These are phyloP conservation scores for Murraya koenigii DNA, from an alignment of 345 rosid genomes.

Conservation along the genomic window DNA sequence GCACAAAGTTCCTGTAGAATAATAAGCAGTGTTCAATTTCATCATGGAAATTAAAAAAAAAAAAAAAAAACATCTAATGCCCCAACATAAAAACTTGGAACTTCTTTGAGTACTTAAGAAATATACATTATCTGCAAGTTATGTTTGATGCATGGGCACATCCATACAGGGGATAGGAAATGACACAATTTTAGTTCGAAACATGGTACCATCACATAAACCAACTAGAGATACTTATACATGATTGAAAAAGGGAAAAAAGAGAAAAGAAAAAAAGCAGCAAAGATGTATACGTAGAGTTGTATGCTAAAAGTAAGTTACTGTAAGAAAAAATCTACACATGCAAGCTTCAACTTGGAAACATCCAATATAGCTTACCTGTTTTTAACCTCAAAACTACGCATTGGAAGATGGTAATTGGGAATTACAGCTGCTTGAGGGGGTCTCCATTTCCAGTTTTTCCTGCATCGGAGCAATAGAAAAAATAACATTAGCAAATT, in stretches of 20 bases:
- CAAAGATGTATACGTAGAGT: neutral
- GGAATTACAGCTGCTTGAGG: conserved; percentile 67
- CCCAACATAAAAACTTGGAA: neutral
- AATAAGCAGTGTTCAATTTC: too few species aligned
- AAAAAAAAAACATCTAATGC: neutral
- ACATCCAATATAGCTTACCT: conserved; percentile 32
- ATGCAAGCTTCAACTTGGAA: neutral
- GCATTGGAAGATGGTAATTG: conserved; percentile 73
- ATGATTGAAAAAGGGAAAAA: neutral
- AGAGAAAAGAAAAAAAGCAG: too few species aligned
- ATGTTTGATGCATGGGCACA: neutral
- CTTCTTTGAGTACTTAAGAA: neutral
- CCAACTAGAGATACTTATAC: neutral
- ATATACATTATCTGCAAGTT: neutral
- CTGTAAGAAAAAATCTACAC: neutral
- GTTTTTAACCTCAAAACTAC: conserved; percentile 70
- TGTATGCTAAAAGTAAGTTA: neutral
- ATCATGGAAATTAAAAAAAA: neutral
- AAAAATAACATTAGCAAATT: neutral
- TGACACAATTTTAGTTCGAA: neutral
- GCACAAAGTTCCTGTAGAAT: neutral
- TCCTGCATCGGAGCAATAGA: conserved; percentile 31
- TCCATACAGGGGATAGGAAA: neutral
- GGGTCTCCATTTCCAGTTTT: conserved; percentile 44
- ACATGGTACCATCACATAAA: neutral